These are phyloP conservation scores for Beverwykella pulmonaria DNA, from an alignment of 495 filamentous ascomycete species.

Conservation along the genomic window DNA sequence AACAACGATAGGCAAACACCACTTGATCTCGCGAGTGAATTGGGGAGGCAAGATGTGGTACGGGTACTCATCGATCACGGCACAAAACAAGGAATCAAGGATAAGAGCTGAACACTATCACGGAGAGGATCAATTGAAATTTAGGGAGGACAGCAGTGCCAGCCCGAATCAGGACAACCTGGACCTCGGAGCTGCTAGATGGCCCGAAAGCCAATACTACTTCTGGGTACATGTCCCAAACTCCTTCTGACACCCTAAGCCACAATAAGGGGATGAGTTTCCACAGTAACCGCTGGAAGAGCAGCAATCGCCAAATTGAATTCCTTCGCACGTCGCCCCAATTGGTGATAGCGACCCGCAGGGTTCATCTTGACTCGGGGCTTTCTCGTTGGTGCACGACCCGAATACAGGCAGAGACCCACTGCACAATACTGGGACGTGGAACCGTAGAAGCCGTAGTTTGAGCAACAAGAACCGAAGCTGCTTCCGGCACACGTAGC, in stretches of 20 bases:
- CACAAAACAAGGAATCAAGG: not conserved
- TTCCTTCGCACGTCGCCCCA: not conserved
- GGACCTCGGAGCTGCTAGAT: not conserved
- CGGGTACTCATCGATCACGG: not conserved
- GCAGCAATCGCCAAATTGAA: constrained; percentile 1
- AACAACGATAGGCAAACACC: not conserved
- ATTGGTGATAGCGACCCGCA: not conserved
- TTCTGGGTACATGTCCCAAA: constrained; percentile 1
- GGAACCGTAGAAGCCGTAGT: not conserved
- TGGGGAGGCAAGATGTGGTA: not conserved
- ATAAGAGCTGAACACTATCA: not conserved
- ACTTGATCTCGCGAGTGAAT: not conserved
- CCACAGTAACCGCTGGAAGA: not conserved
- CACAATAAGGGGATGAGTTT: not conserved
- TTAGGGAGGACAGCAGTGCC: not conserved
- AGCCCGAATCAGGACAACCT: not conserved
- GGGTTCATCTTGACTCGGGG: not conserved
- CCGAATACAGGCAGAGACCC: not conserved
- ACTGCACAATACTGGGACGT: not conserved
- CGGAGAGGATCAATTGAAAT: not conserved
- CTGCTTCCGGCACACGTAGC: constrained; percentile 1
- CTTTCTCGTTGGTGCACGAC: not conserved
- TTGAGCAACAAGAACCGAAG: constrained; percentile 3
- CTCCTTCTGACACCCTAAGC: not conserved
- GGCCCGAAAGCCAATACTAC: not conserved